Evolutionary conservation across 129 eudicot genomes (phyloP), one percentile per base, ranked within the genome.

Genomic region (Tanacetum coccineum): DNA sequence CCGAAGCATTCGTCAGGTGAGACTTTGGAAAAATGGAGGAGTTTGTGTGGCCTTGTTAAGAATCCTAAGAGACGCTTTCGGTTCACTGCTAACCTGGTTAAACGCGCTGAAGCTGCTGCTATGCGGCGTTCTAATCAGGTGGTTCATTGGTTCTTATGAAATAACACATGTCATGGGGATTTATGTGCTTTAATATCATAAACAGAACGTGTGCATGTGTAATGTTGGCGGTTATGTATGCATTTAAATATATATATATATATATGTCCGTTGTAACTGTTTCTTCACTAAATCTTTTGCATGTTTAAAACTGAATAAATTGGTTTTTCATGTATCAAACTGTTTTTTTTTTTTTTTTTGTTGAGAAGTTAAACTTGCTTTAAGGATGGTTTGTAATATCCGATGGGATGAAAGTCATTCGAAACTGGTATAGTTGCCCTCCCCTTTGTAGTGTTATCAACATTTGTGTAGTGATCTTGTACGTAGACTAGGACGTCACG

Each of bases 51-150:
- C 12, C 85, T 93, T 53, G 98, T 93, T 9, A 93, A 93, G 92
- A 93, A 93, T 54, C 96, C 92, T 3, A 93, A 86, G 36, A 81
- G 98, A 15, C 74, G 98, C 18, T 93, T 93, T 62, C 84, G 98
- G 13, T 81, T 82, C 86, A 93, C 98, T 21, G 98, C 98, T 40
- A 89, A 93, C 59, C 72, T 93, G 32, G 66, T 80, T 74, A 93
- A 93, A 77, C 92, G 98, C 56, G 44, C 77, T 65, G 98, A 93
- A 57, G 98, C 95, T 50, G 96, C 95, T 54, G 92, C 87, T 47
- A 93, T 93, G 96, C 96, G 98, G 19, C 93, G 90, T 40, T 66
- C 92, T 51, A 93, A 93, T 77, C 95, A 90, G 83, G 92, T 90
- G 9, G 6, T 22, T 13, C 11, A 7, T 58, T 59, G 46, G 3